Evolutionary conservation across 139 green algal genomes (phyloP), one percentile per base, ranked within the genome.

Genomic region (Chlorella sp.): DNA sequence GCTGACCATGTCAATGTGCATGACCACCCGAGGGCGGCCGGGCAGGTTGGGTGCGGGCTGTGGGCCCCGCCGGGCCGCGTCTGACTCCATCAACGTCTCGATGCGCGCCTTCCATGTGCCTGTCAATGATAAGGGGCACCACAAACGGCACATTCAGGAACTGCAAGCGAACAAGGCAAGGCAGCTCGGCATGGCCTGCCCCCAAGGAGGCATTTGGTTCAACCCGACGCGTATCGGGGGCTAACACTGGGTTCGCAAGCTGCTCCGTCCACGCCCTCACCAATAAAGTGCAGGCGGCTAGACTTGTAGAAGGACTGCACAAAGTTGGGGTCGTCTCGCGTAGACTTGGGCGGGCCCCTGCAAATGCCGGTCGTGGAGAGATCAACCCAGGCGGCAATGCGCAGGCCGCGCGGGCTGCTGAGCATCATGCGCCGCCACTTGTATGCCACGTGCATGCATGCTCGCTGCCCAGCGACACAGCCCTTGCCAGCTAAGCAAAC

Each of bases 1-100:
- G 2, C 69, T 34, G 43, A 77, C 62, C 89, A 99, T 98, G 89
- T 99, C 97, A 17, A 99, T 40, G 81, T 99, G 97, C 4, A 99
- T 89, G 77, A 99, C 92, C 20, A 70, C 32, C 13, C 91, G 83
- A 26, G 69, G 68, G 40, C 28, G 17, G 40, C 54, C 72, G 13
- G 41, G 41, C 30, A 13, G 5, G 58, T 54, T 41, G 41, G 74
- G 89, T 73, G n/a, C 36, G 19, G 89, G 89, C n/a, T 46, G 62
- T 64, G 54, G 62, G 38, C 74, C 46, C 65, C 76, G 58, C 73
- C 68, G 72, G 40, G 38, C 76, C 3, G 58, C 76, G 4, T 28
- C 22, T 3, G 58, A 82, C 65, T 88, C 89, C 86, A 96, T 90
- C 76, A 97, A 86, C 3, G 84, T 88, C 80, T 97, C 94, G 24